Percentiles rank a stretch among this genome's conserved stretches.
phyloP scores from a whole-genome alignment of 2,329 filamentous ascomycete species.

The Amylocarpus encephaloides region DNA sequence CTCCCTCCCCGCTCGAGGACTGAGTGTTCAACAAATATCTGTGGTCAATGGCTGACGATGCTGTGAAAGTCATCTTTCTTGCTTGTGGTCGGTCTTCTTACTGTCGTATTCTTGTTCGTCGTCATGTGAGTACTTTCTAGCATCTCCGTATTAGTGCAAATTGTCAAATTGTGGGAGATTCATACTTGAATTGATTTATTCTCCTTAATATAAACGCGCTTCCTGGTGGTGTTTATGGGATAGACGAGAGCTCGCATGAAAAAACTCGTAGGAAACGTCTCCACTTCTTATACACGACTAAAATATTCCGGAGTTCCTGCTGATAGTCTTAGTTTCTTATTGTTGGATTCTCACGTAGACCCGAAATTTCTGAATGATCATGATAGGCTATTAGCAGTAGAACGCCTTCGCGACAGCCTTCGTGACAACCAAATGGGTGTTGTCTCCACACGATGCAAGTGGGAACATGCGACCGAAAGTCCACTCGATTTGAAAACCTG shows the following conservation, averaged over 20 bases:
- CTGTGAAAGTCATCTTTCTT: conserved; percentile 42
- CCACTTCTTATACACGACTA: neutral
- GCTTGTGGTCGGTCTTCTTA: conserved; percentile 47
- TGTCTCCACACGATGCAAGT: conserved; percentile 45
- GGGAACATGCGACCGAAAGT: conserved; percentile 39
- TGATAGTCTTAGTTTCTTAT: conserved; percentile 21
- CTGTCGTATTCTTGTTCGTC: conserved; percentile 40
- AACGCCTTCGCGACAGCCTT: conserved; percentile 45
- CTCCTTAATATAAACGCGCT: no score
- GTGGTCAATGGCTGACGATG: no score
- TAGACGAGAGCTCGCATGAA: neutral
- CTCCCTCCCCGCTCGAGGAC: neutral
- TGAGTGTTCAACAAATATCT: neutral
- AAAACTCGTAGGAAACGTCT: neutral
- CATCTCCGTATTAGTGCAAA: neutral
- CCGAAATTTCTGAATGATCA: conserved; percentile 42
- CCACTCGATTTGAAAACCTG: conserved; percentile 33
- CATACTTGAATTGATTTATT: no score
- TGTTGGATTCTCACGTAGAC: conserved; percentile 23
- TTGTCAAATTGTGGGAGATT: no score
- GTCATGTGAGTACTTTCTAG: conserved; percentile 30
- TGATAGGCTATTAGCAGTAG: conserved; percentile 48
- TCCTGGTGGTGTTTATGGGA: no score
- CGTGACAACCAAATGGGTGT: conserved; percentile 50
- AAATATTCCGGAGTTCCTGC: neutral